A percentile compares a stretch with the other conserved stretches of the same genome.
phyloP scores from a whole-genome alignment of 2,329 filamentous ascomycete species.

The Metarhizium brunneum region DNA sequence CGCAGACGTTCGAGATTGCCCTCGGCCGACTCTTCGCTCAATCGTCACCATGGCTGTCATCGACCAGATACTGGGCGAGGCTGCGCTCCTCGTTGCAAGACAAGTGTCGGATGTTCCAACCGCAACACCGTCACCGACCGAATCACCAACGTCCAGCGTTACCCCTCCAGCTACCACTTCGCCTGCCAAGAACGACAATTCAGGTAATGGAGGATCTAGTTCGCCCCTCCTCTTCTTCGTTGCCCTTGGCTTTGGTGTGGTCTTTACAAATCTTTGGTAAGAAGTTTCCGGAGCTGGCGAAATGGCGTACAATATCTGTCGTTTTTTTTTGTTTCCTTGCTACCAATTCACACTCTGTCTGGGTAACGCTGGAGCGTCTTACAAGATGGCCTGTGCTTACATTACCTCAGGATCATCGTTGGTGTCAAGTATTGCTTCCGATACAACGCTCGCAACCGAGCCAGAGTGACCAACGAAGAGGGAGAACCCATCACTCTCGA shows the following conservation, averaged over 20 bases:
- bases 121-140: conserved; percentile 7
- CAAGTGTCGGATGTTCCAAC: conserved; percentile 14
- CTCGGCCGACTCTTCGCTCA: not conserved
- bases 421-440: conserved; percentile 99
- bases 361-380: not conserved
- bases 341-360: not conserved
- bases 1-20: not conserved
- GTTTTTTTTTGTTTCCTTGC: not conserved
- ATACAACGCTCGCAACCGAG: conserved; percentile 89
- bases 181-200: conserved; percentile 11
- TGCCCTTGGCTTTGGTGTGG: conserved; percentile 90
- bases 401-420: conserved; percentile 79
- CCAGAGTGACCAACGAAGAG: conserved; percentile 66
- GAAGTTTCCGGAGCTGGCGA: conserved; percentile 18
- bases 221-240: conserved; percentile 68
- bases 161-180: conserved; percentile 6
- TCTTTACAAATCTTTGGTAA: conserved; percentile 98
- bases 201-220: conserved; percentile 21
- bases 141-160: conserved; percentile 6
- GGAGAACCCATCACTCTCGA: conserved; percentile 84
- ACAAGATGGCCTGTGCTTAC: not conserved
- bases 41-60: conserved; percentile 23
- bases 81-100: conserved; percentile 26
- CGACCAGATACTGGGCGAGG: conserved; percentile 26
- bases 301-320: not conserved